Evolutionary conservation across 495 filamentous ascomycete genomes (phyloP), one percentile per base, ranked within the genome.

Genomic region (Diplogelasinospora grovesii): DNA sequence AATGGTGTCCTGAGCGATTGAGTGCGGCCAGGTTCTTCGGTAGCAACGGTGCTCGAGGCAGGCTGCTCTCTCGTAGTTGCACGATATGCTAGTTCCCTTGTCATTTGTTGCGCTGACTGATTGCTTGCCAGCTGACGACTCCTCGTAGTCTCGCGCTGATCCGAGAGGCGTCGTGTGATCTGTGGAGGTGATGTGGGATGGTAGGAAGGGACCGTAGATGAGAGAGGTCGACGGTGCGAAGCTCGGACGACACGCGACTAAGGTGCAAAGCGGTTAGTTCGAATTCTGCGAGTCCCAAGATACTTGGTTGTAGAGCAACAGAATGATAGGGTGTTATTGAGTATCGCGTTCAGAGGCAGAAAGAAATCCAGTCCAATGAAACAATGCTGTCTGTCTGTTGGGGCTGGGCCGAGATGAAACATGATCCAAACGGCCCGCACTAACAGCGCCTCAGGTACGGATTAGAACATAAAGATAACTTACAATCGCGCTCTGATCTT

Each of bases 151-250:
- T 73, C 66, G 38, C 69, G 61, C 30, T 62, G 65, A 33, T 73
- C 69, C 0, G 69, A 73, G 8, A 73, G 54, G 16, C 69, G 64
- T 5, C 69, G 64, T 34, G 53, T 46, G 4, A 59, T 25, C 18
- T 47, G 49, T 9, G 59, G 56, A 8, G 66, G 65, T 2, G 66
- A 69, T 4, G 58, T 43, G 14, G 60, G 52, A 26, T 66, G 56
- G 16, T 60, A 54, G 10, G 61, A 53, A 10, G 66, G 56, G 23
- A 67, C 48, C 27, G 59, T 57, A 5, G 64, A 37, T 10, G 69
- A 73, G 25, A 67, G 54, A n/a, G 69, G 69, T n/a, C 69, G 64
- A 19, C 65, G 68, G 30, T 55, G 52, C 7, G 59, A 39, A 19
- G 37, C 48, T 28, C 69, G 57, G 25, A 52, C 42, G 21, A 70